Evolutionary conservation across 352 stramenopile genomes (phyloP).

Genomic region (Phytophthora cryptogea): DNA sequence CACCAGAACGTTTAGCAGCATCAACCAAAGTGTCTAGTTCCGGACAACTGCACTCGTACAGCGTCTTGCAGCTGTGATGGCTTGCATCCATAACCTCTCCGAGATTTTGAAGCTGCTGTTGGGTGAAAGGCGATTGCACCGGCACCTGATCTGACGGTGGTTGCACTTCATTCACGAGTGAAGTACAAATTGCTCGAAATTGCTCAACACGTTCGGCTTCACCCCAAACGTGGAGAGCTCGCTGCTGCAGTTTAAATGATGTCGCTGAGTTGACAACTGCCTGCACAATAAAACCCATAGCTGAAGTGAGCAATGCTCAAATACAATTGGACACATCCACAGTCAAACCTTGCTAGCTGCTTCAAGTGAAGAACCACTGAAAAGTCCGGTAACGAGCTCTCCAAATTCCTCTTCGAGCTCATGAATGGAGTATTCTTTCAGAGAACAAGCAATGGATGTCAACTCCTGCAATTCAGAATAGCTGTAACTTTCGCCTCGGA

Average conservation of each 20-base stretch:
- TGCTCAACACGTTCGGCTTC: conserved; percentile 66
- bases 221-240: conserved; percentile 68
- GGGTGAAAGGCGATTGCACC: neutral
- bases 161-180: conserved; percentile 5
- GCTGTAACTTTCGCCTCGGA: neutral
- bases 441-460: conserved; percentile 18
- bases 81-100: conserved; percentile 72
- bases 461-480: conserved; percentile 41
- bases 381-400: conserved; percentile 27
- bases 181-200: conserved; percentile 43
- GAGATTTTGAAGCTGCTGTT: conserved; percentile 34
- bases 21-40: conserved; percentile 76
- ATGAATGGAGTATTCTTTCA: conserved; percentile 33
- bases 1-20: conserved; percentile 42
- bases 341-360: conserved; percentile 36
- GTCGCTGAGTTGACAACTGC: conserved; percentile 35
- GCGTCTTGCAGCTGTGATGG: conserved; percentile 59
- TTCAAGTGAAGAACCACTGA: conserved; percentile 40
- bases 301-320: neutral
- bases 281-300: conserved; percentile 17
- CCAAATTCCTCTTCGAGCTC: conserved; percentile 39
- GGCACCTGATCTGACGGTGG: neutral
- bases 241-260: conserved; percentile 56
- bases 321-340: neutral
- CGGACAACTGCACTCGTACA: conserved; percentile 81